phyloP scores from a whole-genome alignment of 495 filamentous ascomycete genomes.

The Staphylotrichum tortipilum region DNA sequence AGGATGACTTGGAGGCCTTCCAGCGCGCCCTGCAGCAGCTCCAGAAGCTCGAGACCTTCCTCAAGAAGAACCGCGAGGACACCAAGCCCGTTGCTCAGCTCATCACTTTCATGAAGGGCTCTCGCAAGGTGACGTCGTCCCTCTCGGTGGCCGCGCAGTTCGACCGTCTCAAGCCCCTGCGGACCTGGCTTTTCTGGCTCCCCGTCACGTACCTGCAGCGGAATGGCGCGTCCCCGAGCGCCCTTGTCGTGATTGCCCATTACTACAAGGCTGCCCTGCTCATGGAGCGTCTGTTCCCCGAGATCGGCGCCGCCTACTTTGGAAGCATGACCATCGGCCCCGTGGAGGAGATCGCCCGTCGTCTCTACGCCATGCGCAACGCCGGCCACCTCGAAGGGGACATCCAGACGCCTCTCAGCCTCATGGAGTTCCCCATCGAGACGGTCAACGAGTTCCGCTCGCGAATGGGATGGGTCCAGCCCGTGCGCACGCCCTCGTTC shows the following conservation, averaged over 20 bases:
- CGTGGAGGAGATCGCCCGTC: constrained; percentile 69
- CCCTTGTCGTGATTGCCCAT: constrained; percentile 76
- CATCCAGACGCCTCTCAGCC: constrained; percentile 41
- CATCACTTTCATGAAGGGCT: constrained; percentile 68
- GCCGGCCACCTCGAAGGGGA: constrained; percentile 36
- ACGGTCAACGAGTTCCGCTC: constrained; percentile 52
- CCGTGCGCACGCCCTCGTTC: constrained; percentile 44
- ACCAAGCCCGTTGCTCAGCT: constrained; percentile 68
- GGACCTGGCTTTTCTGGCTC: constrained; percentile 92
- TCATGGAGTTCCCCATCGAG: constrained; percentile 58
- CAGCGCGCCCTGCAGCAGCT: constrained; percentile 59
- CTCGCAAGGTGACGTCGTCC: constrained; percentile 64
- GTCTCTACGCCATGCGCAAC: constrained; percentile 42
- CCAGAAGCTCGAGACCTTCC: constrained; percentile 57
- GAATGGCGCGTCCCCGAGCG: constrained; percentile 49
- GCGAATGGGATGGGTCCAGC: constrained; percentile 54
- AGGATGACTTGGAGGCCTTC: constrained; percentile 62
- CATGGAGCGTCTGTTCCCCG: constrained; percentile 84
- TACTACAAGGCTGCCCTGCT: constrained; percentile 82
- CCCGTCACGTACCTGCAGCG: constrained; percentile 60
- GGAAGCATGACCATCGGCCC: constrained; percentile 65
- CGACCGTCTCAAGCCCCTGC: constrained; percentile 72
- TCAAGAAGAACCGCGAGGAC: constrained; percentile 66
- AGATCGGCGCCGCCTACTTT: constrained; percentile 80
- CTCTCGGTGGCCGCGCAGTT: constrained; percentile 75